Evolutionary conservation across 441 rosid species (phyloP).

Genomic region (Adansonia gregorii): DNA sequence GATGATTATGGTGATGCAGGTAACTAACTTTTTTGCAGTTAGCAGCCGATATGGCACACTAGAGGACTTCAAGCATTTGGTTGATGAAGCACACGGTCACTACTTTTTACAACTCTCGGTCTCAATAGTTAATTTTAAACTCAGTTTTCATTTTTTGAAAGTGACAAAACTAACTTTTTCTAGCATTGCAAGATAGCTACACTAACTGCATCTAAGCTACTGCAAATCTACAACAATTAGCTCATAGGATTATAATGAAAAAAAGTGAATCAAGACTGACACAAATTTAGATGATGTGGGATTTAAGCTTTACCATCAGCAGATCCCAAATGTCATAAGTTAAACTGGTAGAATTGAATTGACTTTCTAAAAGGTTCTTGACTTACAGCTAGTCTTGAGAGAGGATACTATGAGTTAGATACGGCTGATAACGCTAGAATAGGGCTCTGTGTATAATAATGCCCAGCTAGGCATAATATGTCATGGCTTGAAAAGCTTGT

Average conservation of each 20-base stretch:
- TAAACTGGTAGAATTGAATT: background rate
- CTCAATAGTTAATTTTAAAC: background rate
- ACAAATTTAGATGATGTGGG: background rate
- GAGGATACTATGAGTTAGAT: background rate
- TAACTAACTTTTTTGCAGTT: slow-evolving; percentile 85
- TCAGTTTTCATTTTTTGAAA: slow-evolving; percentile 21
- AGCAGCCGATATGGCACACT: slow-evolving; percentile 97
- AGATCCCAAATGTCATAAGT: background rate
- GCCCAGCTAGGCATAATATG: background rate
- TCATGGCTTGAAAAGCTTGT: background rate
- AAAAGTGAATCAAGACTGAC: background rate
- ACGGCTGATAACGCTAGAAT: background rate
- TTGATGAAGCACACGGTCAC: slow-evolving; percentile 95
- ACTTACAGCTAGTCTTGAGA: background rate
- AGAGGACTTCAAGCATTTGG: slow-evolving; percentile 89
- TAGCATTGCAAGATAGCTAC: background rate
- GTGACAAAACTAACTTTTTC: slow-evolving; percentile 2
- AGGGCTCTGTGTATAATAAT: background rate
- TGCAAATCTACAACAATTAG: background rate
- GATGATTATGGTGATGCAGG: slow-evolving; percentile 54
- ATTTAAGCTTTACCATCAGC: slow-evolving; percentile 15
- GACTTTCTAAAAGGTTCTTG: background rate
- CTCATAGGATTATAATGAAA: background rate
- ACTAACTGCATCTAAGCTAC: slow-evolving; percentile 12
- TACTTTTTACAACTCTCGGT: slow-evolving; percentile 27